Conservation (phyloP, 1,139 yeast genomes). For the Yamadazyma diddensiae region DNA sequence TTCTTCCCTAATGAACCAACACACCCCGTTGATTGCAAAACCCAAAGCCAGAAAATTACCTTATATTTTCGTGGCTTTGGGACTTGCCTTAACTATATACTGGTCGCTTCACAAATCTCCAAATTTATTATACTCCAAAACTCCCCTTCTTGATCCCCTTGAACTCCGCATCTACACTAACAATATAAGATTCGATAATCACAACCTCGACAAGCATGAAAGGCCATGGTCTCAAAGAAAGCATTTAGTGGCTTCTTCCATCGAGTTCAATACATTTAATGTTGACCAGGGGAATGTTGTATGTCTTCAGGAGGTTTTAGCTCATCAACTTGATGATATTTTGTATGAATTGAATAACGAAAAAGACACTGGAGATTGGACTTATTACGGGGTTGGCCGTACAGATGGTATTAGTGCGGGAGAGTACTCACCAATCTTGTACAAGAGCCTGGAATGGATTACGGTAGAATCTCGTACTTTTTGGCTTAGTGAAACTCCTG, state of each 20-base stretch:
- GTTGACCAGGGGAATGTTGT: constrained; percentile 36
- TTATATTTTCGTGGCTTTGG: background rate
- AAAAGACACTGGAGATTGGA: constrained; percentile 26
- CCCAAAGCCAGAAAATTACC: too few species aligned
- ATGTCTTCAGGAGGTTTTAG: constrained; percentile 55
- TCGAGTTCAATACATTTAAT: constrained; percentile 32
- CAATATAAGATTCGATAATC: constrained; percentile 50
- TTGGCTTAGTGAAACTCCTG: constrained; percentile 34
- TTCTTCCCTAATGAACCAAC: too few species aligned
- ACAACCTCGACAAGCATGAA: constrained; percentile 31
- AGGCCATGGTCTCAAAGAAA: constrained; percentile 43
- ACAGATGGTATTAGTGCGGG: constrained; percentile 31
- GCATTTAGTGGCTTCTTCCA: constrained; percentile 33
- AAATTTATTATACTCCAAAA: constrained; percentile 9
- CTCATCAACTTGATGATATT: constrained; percentile 50
- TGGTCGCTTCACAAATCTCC: constrained; percentile 5
- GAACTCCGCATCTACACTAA: constrained; percentile 48
- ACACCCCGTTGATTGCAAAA: too few species aligned
- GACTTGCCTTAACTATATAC: background rate
- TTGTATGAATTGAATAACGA: constrained; percentile 29
- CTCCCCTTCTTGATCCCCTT: too few species aligned
- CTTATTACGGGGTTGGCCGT: constrained; percentile 33
- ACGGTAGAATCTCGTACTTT: constrained; percentile 27
- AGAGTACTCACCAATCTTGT: constrained; percentile 35
- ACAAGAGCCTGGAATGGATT: constrained; percentile 29